A percentile compares a stretch with the other conserved stretches of the same genome.
phyloP scores from a whole-genome alignment of 768 basidiomycete genomes.

The Boletales sp. region DNA sequence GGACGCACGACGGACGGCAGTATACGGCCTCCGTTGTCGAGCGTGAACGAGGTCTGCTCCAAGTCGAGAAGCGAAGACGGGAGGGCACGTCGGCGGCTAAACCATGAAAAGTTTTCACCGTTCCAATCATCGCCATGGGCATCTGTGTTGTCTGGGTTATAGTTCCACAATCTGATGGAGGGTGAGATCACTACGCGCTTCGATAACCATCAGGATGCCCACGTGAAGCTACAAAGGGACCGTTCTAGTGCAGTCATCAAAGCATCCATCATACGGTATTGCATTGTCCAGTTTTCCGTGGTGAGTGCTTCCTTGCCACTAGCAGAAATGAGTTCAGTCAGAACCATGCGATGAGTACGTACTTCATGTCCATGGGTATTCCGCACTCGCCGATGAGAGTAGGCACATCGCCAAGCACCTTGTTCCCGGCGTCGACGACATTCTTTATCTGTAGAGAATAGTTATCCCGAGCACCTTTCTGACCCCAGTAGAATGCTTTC shows the following conservation, averaged over 20 bases:
- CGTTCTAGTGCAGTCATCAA: conserved; percentile 80
- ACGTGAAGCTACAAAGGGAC: conserved; percentile 83
- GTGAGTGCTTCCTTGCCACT: conserved; percentile 72
- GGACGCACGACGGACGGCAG: conserved; percentile 81
- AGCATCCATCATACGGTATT: conserved; percentile 92
- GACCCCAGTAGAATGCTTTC: conserved; percentile 86
- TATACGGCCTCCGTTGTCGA: conserved; percentile 82
- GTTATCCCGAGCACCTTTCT: conserved; percentile 75
- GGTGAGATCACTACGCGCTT: not conserved
- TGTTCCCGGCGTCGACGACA: conserved; percentile 66
- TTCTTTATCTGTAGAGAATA: conserved; percentile 79
- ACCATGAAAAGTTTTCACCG: conserved; percentile 97
- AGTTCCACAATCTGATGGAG: conserved; percentile 79
- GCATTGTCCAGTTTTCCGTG: conserved; percentile 76
- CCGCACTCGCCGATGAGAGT: conserved; percentile 91
- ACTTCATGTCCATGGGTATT: conserved; percentile 98
- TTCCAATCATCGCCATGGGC: conserved; percentile 85
- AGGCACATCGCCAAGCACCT: conserved; percentile 74
- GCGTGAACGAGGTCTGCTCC: conserved; percentile 58
- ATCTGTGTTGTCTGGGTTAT: conserved; percentile 87
- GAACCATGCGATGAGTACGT: conserved; percentile 23
- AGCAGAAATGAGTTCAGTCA: not conserved
- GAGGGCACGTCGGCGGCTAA: conserved; percentile 58
- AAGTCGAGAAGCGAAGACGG: conserved; percentile 53
- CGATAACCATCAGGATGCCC: conserved; percentile 30